Conservation (phyloP, 306 rosid species). For the Corylus americana region DNA sequence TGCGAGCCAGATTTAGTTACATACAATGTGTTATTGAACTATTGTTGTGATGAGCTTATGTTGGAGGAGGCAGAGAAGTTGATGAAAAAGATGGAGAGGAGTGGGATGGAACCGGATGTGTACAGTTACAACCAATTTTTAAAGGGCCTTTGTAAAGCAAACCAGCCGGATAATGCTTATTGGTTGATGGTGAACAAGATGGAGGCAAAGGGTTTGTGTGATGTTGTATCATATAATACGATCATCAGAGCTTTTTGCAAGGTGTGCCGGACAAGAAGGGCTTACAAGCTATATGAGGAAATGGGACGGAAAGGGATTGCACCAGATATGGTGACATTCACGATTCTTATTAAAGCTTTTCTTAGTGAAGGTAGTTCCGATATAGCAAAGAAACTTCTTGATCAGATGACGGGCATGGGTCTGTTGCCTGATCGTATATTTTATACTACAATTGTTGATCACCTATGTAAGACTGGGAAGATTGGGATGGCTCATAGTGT, state of each 20-base stretch:
- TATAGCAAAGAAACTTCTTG: conserved; percentile 66
- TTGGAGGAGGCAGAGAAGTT: conserved; percentile 58
- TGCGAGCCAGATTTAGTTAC: conserved; percentile 82
- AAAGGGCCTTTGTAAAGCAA: conserved; percentile 70
- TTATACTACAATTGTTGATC: conserved; percentile 68
- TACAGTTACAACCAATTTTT: conserved; percentile 80
- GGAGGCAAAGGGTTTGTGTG: conserved; percentile 65
- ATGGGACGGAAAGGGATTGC: conserved; percentile 68
- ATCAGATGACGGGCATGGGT: conserved; percentile 59
- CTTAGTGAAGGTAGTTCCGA: conserved; percentile 61
- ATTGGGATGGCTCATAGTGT: conserved; percentile 57
- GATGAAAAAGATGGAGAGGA: conserved; percentile 69
- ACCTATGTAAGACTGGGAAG: conserved; percentile 63
- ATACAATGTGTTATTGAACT: conserved; percentile 75
- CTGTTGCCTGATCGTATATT: conserved; percentile 63
- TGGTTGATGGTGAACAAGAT: conserved; percentile 56
- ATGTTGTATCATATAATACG: conserved; percentile 82
- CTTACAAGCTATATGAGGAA: conserved; percentile 70
- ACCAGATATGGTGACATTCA: conserved; percentile 81
- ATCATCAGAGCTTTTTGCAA: conserved; percentile 65
- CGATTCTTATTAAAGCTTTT: conserved; percentile 68
- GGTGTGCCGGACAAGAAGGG: conserved; percentile 49
- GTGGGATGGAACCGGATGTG: conserved; percentile 67
- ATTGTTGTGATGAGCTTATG: conserved; percentile 73
- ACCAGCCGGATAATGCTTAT: conserved; percentile 67